Evolutionary conservation across 371 early-diverging fungal species (phyloP), one percentile per base, ranked within the genome.

Genomic region (Rhizopus stolonifer): DNA sequence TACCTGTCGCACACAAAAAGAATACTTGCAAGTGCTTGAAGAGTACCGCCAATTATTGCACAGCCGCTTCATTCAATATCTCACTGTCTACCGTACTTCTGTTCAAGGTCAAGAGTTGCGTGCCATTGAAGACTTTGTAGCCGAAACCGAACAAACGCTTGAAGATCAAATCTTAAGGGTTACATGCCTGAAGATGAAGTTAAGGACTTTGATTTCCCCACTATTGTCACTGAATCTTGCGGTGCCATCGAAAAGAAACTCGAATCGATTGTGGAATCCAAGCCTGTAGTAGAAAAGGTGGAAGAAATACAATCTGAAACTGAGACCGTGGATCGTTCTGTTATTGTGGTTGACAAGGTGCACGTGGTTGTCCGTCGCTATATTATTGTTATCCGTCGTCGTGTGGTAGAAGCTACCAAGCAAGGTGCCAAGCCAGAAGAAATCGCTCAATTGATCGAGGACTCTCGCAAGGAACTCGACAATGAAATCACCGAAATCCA

Each of bases 351-450:
- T 10, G 54, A 61, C 3, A 66, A 49, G 24, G 46, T 61, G 17
- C 54, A 58, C 10, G 31, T 61, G 9, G 52, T 54, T 21, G 53
- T 66, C 18, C 67, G 56, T 36, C 62, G 58, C 23, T 66, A 62
- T 62, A 49, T 55, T 23, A 62, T 40, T 25, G 49, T 45, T 15
- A 48, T 66, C 15, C 51, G 51, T 18, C 23, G 36, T 17, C 55
- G 53, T 14, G 34, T 66, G 3, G 17, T 36, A 14, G 36, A 52
- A 3, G 63, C 58, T 8, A 40, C 45, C 0, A 48, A 66, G 42
- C 48, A 55, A 13, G 52, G 52, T 3, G 60, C 53, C 7, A 48
- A 32, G 25, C 50, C 51, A 6, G 62, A 62, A 11, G 56, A 55
- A 3, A 56, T 66, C 23, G 23, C 34, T 14, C 32, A 42, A 2